Base-by-base conservation (phyloP, 208 protist species). In the Trypanosoma caninum region DNA sequence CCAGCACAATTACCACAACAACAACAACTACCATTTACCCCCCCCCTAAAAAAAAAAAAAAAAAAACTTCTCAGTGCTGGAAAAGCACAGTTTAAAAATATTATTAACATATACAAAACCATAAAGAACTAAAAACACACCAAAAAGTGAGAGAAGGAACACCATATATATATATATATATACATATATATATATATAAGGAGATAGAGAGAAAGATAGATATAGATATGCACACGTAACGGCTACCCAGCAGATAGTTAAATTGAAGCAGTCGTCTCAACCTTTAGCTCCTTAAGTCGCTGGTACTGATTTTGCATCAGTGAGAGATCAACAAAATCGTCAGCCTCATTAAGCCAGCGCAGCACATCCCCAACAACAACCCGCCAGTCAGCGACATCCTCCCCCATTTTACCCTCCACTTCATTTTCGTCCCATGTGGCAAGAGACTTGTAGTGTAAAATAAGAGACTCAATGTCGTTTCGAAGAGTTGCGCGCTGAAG, bases 401-500 rank as follows among this genome's bases (percentile, higher is more conserved):
- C 52, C n/a, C n/a, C n/a, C n/a, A n/a, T n/a, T n/a, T n/a, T n/a
- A 13, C 8, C 52, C 22, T 31, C 37, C 2, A 37, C 46, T 10
- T 53, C 33, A 2, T 4, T 18, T 13, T 30, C 13, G n/a, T 75
- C 54, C 81, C 81, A 88, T 22, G 52, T 60, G 28, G 65, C 56
- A 16, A 69, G 50, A 28, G 82, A 73, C 59, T 82, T 85, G 30
- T 80, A 60, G 50, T 67, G 69, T 3, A 89, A 16, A 27, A 92
- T 35, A 11, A 81, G 41, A 14, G 68, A 55, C 60, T 93, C 80
- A 16, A 93, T 66, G 34, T 83, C 78, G 59, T 93, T 93, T 18
- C 79, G 80, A 28, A 89, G 58, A 0, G 66, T 64, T 40, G 84
- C 87, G 25, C 70, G 68, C 16, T 31, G 59, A 54, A 79, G 65